Evolutionary conservation across 768 basidiomycete species (phyloP), one percentile per base, ranked within the genome.

Genomic region (Leccinum ochraceum): DNA sequence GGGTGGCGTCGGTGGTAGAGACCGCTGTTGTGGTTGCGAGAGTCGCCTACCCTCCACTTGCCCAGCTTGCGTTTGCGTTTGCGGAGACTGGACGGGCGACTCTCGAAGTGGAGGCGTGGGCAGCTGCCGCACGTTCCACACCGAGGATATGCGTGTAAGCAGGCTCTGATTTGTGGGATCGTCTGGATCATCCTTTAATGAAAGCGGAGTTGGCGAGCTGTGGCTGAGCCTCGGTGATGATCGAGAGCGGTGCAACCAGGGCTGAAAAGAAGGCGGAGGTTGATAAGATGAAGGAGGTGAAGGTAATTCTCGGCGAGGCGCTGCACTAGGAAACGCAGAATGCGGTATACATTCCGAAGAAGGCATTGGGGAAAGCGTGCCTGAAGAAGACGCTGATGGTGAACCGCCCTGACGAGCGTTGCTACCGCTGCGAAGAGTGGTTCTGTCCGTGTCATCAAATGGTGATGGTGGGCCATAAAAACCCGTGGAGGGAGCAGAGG

Each of bases 1-100:
- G 3, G 53, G 60, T 20, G 81, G 80, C 14, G 81, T 79, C 0
- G 74, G 77, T 26, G 82, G 81, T 3, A 83, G 64, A 24, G 74
- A 75, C 55, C 81, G 78, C 34, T 75, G 73, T 46, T 56, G 58
- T 3, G 65, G 55, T 17, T 74, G 75, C 9, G 72, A 74, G 13
- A 65, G 49, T 20, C 68, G 68, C 57, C 64, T 71, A 63, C 62
- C 66, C 46, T 66, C 59, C 5, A 51, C 11, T 16, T 56, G 48
- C 2, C 59, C 63, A n/a, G 8, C 30, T 2, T 44, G 34, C 13
- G 34, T 32, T 32, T 32, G 73, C 8, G 63, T 54, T 57, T 64
- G 58, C 58, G 66, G 48, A 54, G 62, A 60, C 44, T 59, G 68
- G 55, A 49, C 8, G 11, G 65, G 56, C 1, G 63, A 57, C 9